phyloP scores from a whole-genome alignment of 2,329 filamentous ascomycete species.

The Epichloe gansuensis region DNA sequence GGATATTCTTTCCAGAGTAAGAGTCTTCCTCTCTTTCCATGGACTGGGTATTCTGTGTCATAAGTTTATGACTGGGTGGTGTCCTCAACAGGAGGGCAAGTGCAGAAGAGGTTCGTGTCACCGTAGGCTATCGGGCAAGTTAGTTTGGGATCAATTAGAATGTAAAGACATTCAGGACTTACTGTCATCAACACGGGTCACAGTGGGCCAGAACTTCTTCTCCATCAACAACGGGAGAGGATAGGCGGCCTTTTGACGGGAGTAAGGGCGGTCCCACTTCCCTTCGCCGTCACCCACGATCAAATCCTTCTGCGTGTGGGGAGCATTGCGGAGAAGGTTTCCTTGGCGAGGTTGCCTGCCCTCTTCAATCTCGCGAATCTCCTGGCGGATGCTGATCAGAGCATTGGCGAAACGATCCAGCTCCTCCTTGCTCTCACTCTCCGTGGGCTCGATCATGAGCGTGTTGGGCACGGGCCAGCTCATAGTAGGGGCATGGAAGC shows the following conservation, averaged over 20 bases:
- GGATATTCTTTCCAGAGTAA: no score
- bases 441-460: slow-evolving; percentile 95
- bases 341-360: slow-evolving; percentile 60
- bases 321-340: slow-evolving; percentile 82
- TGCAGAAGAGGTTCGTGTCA: slow-evolving; percentile 89
- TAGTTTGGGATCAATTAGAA: background rate
- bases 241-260: slow-evolving; percentile 72
- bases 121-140: slow-evolving; percentile 54
- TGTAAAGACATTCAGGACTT: slow-evolving; percentile 23
- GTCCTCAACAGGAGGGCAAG: slow-evolving; percentile 72
- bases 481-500: slow-evolving; percentile 96
- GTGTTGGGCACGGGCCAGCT: slow-evolving; percentile 91
- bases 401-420: slow-evolving; percentile 89
- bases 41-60: background rate
- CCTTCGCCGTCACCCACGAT: slow-evolving; percentile 40
- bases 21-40: no score
- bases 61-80: slow-evolving; percentile 20
- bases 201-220: slow-evolving; percentile 96
- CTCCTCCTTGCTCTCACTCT: slow-evolving; percentile 84
- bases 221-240: slow-evolving; percentile 69
- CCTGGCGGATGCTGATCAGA: slow-evolving; percentile 69
- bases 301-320: slow-evolving; percentile 74
- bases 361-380: slow-evolving; percentile 74
- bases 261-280: slow-evolving; percentile 74
- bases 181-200: slow-evolving; percentile 81